phyloP scores from a whole-genome alignment of 306 rosid species.

The Casuarina glauca region DNA sequence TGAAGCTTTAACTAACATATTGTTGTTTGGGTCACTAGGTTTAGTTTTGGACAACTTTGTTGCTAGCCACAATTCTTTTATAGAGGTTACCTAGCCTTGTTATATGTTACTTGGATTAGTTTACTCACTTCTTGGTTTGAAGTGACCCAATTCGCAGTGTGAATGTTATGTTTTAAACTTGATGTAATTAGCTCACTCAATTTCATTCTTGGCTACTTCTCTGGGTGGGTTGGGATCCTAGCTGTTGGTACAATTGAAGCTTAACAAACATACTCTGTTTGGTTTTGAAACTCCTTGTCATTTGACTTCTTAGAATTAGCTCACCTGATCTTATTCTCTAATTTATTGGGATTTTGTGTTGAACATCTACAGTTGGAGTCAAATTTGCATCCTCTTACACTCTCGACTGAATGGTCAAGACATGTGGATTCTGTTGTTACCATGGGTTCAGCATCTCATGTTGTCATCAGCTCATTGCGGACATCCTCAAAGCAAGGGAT shows the following conservation, averaged over 20 bases:
- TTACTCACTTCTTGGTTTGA: constrained; percentile 1
- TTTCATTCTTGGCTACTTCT: constrained; percentile 1
- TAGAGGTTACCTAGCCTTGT: neutral
- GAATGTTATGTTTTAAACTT: neutral
- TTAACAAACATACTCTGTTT: too few relatives aligned
- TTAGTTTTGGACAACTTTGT: neutral
- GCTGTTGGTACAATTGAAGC: too few relatives aligned
- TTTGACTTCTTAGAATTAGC: neutral
- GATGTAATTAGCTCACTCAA: neutral
- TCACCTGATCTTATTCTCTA: constrained; percentile 10
- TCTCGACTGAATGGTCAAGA: constrained; percentile 84
- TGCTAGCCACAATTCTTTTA: neutral
- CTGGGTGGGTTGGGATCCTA: too few relatives aligned
- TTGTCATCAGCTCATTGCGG: constrained; percentile 60
- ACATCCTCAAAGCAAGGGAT: constrained; percentile 58
- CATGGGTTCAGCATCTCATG: constrained; percentile 85
- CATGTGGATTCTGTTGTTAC: constrained; percentile 75
- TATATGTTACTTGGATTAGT: neutral
- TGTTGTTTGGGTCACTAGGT: neutral
- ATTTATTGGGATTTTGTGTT: constrained; percentile 21
- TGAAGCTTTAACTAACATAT: neutral
- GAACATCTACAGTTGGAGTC: constrained; percentile 65
- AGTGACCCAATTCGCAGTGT: neutral
- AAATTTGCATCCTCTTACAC: constrained; percentile 64
- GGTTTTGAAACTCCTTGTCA: too few relatives aligned